phyloP scores from a whole-genome alignment of 2,329 filamentous ascomycete genomes.

The Grosmannia huntii region DNA sequence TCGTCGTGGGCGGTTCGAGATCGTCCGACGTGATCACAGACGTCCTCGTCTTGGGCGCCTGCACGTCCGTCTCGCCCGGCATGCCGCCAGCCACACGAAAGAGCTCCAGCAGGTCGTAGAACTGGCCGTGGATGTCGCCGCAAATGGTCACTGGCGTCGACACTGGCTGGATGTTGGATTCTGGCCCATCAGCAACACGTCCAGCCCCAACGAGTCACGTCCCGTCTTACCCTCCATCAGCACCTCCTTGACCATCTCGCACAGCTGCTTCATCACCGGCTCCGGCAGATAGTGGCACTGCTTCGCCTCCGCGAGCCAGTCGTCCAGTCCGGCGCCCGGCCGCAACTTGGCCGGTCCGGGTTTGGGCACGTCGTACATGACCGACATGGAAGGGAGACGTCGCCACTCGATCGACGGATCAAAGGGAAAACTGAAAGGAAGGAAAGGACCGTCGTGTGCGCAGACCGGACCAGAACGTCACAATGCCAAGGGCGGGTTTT shows the following conservation, averaged over 20 bases:
- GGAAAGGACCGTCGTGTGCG: too few species aligned
- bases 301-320: conserved; percentile 95
- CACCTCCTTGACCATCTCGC: conserved; percentile 97
- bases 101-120: conserved; percentile 93
- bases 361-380: conserved; percentile 54
- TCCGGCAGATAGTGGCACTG: conserved; percentile 96
- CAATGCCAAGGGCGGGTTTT: too few species aligned
- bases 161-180: conserved; percentile 98
- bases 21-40: conserved; percentile 79
- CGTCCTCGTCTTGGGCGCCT: conserved; percentile 54
- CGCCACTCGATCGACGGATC: too few species aligned
- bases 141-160: conserved; percentile 92
- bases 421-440: too few species aligned
- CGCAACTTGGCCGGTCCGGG: conserved; percentile 80
- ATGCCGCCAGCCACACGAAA: conserved; percentile 95
- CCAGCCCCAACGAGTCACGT: not conserved
- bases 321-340: conserved; percentile 75
- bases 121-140: conserved; percentile 97
- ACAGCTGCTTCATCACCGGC: conserved; percentile 94
- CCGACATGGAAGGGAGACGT: conserved; percentile 9
- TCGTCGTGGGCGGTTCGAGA: conserved; percentile 80
- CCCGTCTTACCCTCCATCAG: conserved; percentile 77
- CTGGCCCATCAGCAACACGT: conserved; percentile 29
- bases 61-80: conserved; percentile 67
- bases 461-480: too few species aligned